Evolutionary conservation across 179 eudicot genomes (phyloP), one percentile per base, ranked within the genome.

Genomic region (Beta macrorhiza): DNA sequence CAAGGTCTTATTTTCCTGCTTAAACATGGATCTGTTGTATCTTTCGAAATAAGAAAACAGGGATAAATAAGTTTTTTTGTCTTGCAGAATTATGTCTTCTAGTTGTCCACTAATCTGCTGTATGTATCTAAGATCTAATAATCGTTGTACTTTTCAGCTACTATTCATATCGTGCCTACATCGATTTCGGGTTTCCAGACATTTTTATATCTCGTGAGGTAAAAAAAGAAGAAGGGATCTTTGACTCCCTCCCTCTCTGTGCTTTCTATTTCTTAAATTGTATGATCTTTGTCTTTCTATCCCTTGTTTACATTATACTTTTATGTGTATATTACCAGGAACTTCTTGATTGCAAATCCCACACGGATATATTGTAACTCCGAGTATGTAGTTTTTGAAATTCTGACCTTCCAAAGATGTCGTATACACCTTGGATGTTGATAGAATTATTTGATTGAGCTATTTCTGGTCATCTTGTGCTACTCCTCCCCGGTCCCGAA

Each of bases 171-270:
- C 88, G 86, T 78, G 95, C 97, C 82, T 93, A 78, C 86, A 88
- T 91, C 72, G 99, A 95, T 87, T 95, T 95, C 87, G 99, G 99
- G 80, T 92, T 92, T 81, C 97, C 97, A 79, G 97, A 95, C 84
- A 89, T 95, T 77, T 95, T 95, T 87, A 89, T 95, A 88, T 95
- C 99, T 20, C 92, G 99, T 77, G 99, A 95, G 98, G 98, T 95
- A 87, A 62, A 32, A 37, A 37, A 37, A 37, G 2, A 2, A 32
- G 2, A 2, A 19, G 64, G 11, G 44, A 73, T 61, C 55, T 78
- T 74, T 22, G 14, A 7, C 37, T 16, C n/a, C 58, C 62, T 64
- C n/a, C 61, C 70, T 9, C 61, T 56, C 52, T 13, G 45, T 75
- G 73, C 62, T 52, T 76, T 58, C 42, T 14, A 11, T 32, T 8